These are phyloP conservation scores for Gynochthodes officinalis DNA, from an alignment of 257 asterid species.

Conservation along the genomic window DNA sequence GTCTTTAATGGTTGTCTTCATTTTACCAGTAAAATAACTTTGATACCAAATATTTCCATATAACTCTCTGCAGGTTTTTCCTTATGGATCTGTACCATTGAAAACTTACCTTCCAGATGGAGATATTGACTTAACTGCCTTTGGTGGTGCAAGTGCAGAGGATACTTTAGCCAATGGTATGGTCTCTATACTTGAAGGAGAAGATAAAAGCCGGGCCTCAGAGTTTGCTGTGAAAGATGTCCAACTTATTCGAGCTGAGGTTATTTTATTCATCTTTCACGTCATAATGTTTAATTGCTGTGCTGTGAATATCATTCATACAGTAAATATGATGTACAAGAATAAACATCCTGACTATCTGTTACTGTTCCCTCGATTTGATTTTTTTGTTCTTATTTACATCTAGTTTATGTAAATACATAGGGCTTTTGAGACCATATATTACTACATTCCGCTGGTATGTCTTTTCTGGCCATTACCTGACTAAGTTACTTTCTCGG, in stretches of 20 bases:
- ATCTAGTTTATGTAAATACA: background rate
- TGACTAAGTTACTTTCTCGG: background rate
- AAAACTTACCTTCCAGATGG: constrained; percentile 97
- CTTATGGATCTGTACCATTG: constrained; percentile 92
- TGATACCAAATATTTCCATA: background rate
- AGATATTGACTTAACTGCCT: constrained; percentile 87
- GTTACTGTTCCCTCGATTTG: background rate
- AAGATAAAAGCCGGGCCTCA: constrained; percentile 43
- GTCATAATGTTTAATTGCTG: constrained; percentile 6
- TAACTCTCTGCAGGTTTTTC: constrained; percentile 58
- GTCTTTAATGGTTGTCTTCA: background rate
- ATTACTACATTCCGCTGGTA: background rate
- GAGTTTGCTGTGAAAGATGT: constrained; percentile 76
- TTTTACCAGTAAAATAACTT: background rate
- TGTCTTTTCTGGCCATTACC: background rate
- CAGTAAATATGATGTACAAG: background rate
- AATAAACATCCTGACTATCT: background rate
- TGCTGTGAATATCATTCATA: background rate
- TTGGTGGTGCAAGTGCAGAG: constrained; percentile 58
- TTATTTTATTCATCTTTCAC: constrained; percentile 21
- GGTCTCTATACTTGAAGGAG: constrained; percentile 60
- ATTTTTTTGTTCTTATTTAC: background rate
- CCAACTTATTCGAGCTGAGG: constrained; percentile 91
- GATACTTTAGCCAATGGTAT: constrained; percentile 55
- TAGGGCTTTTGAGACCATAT: background rate